A percentile compares a stretch with the other conserved stretches of the same genome.
Evolutionary conservation across 2,329 filamentous ascomycete species (phyloP).

Genomic region (Nothomitra cinnamomea): DNA sequence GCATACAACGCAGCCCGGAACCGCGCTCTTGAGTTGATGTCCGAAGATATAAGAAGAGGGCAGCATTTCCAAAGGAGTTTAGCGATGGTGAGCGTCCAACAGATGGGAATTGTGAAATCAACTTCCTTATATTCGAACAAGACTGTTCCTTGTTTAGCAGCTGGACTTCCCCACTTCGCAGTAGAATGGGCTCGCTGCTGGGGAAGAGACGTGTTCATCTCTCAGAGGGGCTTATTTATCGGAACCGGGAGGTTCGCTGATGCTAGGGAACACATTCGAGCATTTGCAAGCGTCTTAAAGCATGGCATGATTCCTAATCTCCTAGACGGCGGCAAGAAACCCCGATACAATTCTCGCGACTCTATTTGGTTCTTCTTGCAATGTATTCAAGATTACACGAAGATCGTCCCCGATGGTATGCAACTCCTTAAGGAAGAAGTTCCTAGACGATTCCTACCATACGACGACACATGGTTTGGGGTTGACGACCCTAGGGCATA

Average conservation of each 20-base stretch:
- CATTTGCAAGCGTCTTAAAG: conserved; percentile 91
- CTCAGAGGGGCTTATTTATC: conserved; percentile 76
- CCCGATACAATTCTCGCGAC: conserved; percentile 89
- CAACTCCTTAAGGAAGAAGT: conserved; percentile 60
- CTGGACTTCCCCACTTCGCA: conserved; percentile 85
- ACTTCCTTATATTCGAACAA: conserved; percentile 81
- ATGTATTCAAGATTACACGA: conserved; percentile 82
- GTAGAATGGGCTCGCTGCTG: conserved; percentile 91
- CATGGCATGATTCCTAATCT: conserved; percentile 98
- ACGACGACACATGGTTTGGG: conserved; percentile 89
- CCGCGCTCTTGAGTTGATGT: conserved; percentile 62
- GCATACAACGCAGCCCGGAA: conserved; percentile 75
- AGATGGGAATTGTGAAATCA: conserved; percentile 76
- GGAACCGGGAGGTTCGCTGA: conserved; percentile 78
- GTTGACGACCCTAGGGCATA: conserved; percentile 71
- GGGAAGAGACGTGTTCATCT: conserved; percentile 96
- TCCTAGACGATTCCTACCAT: conserved; percentile 74
- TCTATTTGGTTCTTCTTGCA: conserved; percentile 98
- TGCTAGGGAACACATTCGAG: conserved; percentile 83
- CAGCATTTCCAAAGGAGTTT: conserved; percentile 82
- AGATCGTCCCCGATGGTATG: conserved; percentile 61
- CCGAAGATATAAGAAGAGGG: conserved; percentile 56
- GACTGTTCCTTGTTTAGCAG: conserved; percentile 71
- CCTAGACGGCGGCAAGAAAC: conserved; percentile 66
- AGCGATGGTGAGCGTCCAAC: conserved; percentile 80